A percentile compares a stretch with the other conserved stretches of the same genome.
Conservation (phyloP, 345 rosid genomes). For the Salix udensis region DNA sequence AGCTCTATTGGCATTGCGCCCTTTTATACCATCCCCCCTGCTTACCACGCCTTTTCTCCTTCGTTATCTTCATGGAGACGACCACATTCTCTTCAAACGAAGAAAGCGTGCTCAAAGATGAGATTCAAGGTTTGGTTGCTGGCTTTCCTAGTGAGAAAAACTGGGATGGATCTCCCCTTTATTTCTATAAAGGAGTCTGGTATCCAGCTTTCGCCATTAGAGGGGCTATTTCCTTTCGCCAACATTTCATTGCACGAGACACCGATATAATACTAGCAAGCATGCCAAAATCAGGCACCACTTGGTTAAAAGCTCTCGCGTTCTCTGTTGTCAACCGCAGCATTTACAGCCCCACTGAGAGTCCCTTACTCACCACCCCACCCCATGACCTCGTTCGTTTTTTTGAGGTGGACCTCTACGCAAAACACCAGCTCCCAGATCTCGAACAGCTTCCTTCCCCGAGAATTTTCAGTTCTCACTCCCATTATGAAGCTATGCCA, state of each 20-base stretch:
- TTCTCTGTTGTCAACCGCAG: constrained; percentile 30
- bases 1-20: no score
- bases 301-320: constrained; percentile 39
- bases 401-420: constrained; percentile 27
- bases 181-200: constrained; percentile 67
- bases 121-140: no score
- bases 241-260: constrained; percentile 27
- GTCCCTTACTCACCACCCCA: constrained; percentile 30
- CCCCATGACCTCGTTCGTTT: constrained; percentile 44
- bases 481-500: no score
- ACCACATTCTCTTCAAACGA: no score
- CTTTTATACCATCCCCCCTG: no score
- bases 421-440: neutral
- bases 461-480: no score
- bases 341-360: neutral
- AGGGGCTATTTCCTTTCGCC: constrained; percentile 38
- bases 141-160: constrained; percentile 53
- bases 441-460: constrained; percentile 17
- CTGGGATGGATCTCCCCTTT: constrained; percentile 57
- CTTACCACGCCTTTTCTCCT: no score
- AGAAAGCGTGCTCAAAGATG: no score
- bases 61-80: no score
- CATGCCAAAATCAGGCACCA: constrained; percentile 2
- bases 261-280: constrained; percentile 32
- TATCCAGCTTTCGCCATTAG: constrained; percentile 61